Evolutionary conservation across 106 monocot genomes (phyloP), one percentile per base, ranked within the genome.

Genomic region (Platanthera zijinensis): DNA sequence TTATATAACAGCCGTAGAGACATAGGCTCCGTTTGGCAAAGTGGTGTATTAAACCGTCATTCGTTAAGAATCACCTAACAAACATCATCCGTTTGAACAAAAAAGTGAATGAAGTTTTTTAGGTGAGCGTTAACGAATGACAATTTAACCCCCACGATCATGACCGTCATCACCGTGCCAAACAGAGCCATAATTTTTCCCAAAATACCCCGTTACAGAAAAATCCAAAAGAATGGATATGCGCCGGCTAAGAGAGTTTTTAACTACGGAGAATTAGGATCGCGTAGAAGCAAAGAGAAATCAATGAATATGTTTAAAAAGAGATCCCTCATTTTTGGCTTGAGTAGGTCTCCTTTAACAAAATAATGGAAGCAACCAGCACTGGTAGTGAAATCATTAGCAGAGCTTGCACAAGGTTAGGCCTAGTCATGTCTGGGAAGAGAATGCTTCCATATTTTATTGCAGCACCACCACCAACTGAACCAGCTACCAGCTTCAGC

Each of bases 381-480:
- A 94, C 86, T 0, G 99, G 90, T 8, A 88, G 25, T 13, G 82
- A 81, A 76, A 99, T 79, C 85, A 99, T 90, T 4, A 88, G 45
- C 57, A 94, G 72, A 77, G 86, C 92, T 79, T 82, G 76, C 61
- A 84, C 25, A 46, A 94, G 78, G 69, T 85, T 92, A 1, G 99
- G 99, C 50, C 69, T 83, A 51, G 89, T 94, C 63, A 92, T 77
- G 51, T 92, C 90, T 5, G 99, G 94, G 22, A 94, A 87, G 67
- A 99, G 52, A 75, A 85, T 75, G 72, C 94, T 92, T 67, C 97
- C 97, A 73, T 94, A 92, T 76, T 99, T 99, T 73, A 99, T 82
- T 50, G 82, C 81, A 11, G 84, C 46, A 67, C 82, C 94, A 69
- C 85, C 84, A 49, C 80, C 85, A 62, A 92, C 54, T 10, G 92